Conservation (phyloP, 441 rosid species). For the Sinapis alba region DNA sequence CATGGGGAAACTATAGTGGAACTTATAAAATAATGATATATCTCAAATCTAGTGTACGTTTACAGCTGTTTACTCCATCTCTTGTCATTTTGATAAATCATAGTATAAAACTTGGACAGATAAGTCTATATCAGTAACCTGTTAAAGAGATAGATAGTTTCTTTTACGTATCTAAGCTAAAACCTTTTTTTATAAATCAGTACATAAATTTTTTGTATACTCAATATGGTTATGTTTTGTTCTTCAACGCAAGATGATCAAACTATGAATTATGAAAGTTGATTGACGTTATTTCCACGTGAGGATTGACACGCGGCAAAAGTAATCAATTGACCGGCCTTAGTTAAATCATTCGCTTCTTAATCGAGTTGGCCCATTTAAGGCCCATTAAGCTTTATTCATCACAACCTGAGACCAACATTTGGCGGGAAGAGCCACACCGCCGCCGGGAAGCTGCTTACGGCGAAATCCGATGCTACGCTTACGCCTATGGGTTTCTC, state of each 20-base stretch:
- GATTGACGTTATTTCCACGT: neutral
- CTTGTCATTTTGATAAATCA: neutral
- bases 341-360: no score
- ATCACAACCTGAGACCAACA: neutral
- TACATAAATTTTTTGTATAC: neutral
- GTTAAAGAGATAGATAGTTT: no score
- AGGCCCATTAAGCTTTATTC: neutral
- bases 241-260: neutral
- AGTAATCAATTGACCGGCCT: neutral
- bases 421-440: conserved; percentile 40
- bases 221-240: neutral
- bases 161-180: neutral
- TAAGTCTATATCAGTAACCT: no score
- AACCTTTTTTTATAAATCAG: neutral
- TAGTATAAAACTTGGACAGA: no score
- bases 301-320: neutral
- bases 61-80: neutral
- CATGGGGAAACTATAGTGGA: neutral
- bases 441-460: conserved; percentile 17
- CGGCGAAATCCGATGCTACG: conserved; percentile 37
- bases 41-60: neutral
- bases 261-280: neutral
- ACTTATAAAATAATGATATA: neutral
- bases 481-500: conserved; percentile 22
- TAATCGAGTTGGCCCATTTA: neutral